These are phyloP conservation scores for Coemansia sp. DNA, from an alignment of 192 early-diverging fungal genomes.

Conservation along the genomic window DNA sequence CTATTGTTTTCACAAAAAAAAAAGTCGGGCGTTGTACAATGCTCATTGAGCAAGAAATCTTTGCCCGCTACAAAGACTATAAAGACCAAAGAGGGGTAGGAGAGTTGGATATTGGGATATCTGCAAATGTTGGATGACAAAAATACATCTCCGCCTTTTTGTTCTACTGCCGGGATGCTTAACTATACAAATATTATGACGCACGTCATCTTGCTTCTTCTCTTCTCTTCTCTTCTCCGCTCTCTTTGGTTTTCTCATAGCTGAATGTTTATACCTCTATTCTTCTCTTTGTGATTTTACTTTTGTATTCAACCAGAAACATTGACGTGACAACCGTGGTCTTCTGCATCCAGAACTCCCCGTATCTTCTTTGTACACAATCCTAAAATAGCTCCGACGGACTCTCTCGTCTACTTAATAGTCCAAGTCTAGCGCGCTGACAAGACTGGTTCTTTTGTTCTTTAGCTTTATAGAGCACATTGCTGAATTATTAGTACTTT, in stretches of 20 bases:
- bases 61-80: not conserved
- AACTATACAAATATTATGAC: not conserved
- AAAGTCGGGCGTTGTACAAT: not conserved
- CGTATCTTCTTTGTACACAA: not conserved
- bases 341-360: not conserved
- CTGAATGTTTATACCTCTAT: not conserved
- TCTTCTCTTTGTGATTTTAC: not conserved
- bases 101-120: not conserved
- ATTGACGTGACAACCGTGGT: constrained; percentile 2
- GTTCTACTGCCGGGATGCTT: not conserved
- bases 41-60: not conserved
- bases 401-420: no score
- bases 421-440: no score
- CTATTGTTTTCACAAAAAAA: not conserved
- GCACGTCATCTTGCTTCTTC: not conserved
- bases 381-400: not conserved
- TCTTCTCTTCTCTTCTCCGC: constrained; percentile 19
- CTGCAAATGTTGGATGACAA: not conserved
- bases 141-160: constrained; percentile 5
- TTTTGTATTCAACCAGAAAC: not conserved
- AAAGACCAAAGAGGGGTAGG: not conserved
- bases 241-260: not conserved
- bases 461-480: constrained; percentile 9
- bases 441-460: not conserved
- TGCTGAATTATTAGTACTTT: constrained; percentile 2